These are phyloP conservation scores for Pythium brachiatum DNA, from an alignment of 352 stramenopile species.

Conservation along the genomic window DNA sequence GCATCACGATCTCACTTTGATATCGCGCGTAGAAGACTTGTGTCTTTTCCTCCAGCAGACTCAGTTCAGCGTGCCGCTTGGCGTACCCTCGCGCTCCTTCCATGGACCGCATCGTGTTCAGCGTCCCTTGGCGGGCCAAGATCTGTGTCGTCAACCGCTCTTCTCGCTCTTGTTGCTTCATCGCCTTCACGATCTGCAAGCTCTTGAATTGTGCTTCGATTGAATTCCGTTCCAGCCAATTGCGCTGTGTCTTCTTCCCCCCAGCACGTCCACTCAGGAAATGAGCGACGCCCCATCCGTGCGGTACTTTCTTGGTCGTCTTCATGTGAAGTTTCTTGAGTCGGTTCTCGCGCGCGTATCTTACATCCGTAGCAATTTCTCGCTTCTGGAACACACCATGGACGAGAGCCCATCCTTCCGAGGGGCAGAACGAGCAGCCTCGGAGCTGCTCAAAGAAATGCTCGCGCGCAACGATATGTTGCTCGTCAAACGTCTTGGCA, in stretches of 20 bases:
- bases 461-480: constrained; percentile 46
- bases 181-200: constrained; percentile 53
- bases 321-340: constrained; percentile 20
- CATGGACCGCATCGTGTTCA: constrained; percentile 55
- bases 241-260: constrained; percentile 29
- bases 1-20: constrained; percentile 36
- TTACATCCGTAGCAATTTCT: constrained; percentile 22
- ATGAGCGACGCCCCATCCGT: constrained; percentile 78
- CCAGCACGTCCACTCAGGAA: constrained; percentile 50
- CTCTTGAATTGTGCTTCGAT: constrained; percentile 75
- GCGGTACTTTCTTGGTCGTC: constrained; percentile 38
- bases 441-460: constrained; percentile 59
- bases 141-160: constrained; percentile 65
- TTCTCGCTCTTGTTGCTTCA: constrained; percentile 71
- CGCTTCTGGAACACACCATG: constrained; percentile 67
- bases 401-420: constrained; percentile 73
- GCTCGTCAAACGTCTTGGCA: constrained; percentile 65
- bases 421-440: constrained; percentile 54
- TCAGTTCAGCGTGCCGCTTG: constrained; percentile 62
- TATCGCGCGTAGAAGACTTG: constrained; percentile 49
- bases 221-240: constrained; percentile 68
- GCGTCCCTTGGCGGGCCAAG: constrained; percentile 55
- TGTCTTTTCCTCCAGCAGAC: constrained; percentile 54
- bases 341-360: constrained; percentile 18
- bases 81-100: constrained; percentile 75